Percentiles rank a stretch among this genome's conserved stretches.
phyloP scores from a whole-genome alignment of 1,284 basidiomycete species.

The Leccinum huronense region DNA sequence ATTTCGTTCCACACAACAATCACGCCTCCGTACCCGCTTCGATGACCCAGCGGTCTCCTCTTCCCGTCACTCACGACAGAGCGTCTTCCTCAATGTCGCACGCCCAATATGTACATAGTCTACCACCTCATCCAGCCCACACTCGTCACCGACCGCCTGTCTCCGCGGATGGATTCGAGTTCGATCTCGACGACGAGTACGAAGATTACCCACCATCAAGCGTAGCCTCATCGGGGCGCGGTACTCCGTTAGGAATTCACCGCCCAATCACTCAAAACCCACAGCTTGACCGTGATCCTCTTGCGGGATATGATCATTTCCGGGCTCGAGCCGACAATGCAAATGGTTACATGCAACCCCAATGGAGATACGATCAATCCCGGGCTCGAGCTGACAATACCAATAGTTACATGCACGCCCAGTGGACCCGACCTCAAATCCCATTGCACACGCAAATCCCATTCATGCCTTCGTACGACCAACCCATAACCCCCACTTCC shows the following conservation, averaged over 20 bases:
- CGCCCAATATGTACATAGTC: constrained; percentile 28
- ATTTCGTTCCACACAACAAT: constrained; percentile 37
- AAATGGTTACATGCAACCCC: constrained; percentile 60
- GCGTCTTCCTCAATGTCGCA: constrained; percentile 39
- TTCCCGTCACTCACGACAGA: constrained; percentile 46
- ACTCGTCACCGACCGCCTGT: constrained; percentile 48
- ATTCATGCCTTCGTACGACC: constrained; percentile 54
- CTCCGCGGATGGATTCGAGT: constrained; percentile 64
- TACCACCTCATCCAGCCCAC: constrained; percentile 40
- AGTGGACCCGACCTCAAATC: constrained; percentile 38
- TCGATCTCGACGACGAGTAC: constrained; percentile 67
- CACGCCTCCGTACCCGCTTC: constrained; percentile 30
- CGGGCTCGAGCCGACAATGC: constrained; percentile 75
- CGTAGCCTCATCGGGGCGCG: constrained; percentile 60
- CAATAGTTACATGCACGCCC: background rate
- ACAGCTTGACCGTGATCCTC: constrained; percentile 54
- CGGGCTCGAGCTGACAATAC: background rate
- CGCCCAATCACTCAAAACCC: constrained; percentile 58
- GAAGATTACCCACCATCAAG: constrained; percentile 65
- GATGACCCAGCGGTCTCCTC: constrained; percentile 30
- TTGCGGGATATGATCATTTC: constrained; percentile 49
- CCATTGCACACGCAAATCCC: constrained; percentile 61
- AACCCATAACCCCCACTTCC: constrained; percentile 32
- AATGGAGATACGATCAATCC: constrained; percentile 48
- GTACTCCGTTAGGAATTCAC: constrained; percentile 61